These are phyloP conservation scores for Hanseniaspora uvarum DNA, from an alignment of 1,139 yeast genomes.

Conservation along the genomic window DNA sequence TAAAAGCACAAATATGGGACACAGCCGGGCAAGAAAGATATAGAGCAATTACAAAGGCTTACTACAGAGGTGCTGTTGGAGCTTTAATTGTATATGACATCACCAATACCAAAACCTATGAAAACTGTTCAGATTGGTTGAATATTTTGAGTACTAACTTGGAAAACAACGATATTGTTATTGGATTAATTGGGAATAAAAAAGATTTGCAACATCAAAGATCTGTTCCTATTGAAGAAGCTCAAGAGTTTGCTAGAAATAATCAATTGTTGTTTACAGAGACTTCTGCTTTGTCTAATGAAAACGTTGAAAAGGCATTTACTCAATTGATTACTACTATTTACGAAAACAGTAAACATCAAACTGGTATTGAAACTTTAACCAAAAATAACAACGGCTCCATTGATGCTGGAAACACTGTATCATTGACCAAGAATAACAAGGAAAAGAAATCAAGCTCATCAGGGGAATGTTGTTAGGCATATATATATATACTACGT, in stretches of 20 bases:
- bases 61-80: conserved; percentile 96
- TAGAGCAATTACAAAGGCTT: conserved; percentile 94
- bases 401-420: conserved; percentile 10
- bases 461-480: conserved; percentile 15
- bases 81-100: conserved; percentile 93
- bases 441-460: conserved; percentile 10
- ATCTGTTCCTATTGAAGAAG: conserved; percentile 97
- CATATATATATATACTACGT: not conserved
- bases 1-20: conserved; percentile 98
- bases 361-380: conserved; percentile 24
- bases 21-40: conserved; percentile 99
- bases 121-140: conserved; percentile 89
- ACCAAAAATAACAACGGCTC: not conserved
- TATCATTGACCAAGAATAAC: conserved; percentile 9
- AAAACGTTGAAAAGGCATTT: conserved; percentile 90
- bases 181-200: conserved; percentile 93
- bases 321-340: conserved; percentile 85
- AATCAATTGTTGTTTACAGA: conserved; percentile 87
- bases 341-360: conserved; percentile 82
- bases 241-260: conserved; percentile 88
- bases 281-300: conserved; percentile 92
- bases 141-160: conserved; percentile 94
- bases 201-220: conserved; percentile 90
- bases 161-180: conserved; percentile 80
- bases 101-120: conserved; percentile 85